phyloP scores from a whole-genome alignment of 768 basidiomycete species.

The Calvatia gigantea region DNA sequence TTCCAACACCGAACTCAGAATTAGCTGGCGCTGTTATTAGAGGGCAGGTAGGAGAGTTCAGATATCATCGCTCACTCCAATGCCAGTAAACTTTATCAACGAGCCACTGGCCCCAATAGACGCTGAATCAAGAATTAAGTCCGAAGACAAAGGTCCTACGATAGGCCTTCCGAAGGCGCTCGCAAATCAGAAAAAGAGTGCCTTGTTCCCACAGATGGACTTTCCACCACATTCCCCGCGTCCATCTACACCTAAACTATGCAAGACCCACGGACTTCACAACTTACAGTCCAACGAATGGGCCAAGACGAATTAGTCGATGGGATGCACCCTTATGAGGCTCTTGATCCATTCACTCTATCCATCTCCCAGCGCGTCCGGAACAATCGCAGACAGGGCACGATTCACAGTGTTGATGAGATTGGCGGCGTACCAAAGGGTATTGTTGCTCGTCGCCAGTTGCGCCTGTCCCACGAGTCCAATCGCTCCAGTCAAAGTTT shows the following conservation, averaged over 20 bases:
- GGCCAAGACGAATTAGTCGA: not conserved
- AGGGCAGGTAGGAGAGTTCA: no score
- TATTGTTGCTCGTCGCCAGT: not conserved
- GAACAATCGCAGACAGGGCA: conserved; percentile 1
- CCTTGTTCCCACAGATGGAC: not conserved
- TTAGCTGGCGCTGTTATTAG: no score
- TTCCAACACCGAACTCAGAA: no score
- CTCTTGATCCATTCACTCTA: not conserved
- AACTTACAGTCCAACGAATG: not conserved
- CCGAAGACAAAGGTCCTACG: no score
- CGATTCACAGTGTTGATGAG: conserved; percentile 4
- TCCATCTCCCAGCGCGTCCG: conserved; percentile 1
- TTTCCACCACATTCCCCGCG: not conserved
- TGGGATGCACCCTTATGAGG: conserved; percentile 1
- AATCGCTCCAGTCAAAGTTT: not conserved
- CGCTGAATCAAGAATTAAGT: no score
- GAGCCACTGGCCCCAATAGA: no score
- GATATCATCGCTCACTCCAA: no score
- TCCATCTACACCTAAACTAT: not conserved
- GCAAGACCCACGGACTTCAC: not conserved
- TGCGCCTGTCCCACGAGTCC: not conserved
- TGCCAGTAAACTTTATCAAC: no score
- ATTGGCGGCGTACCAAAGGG: not conserved
- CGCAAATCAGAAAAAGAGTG: no score
- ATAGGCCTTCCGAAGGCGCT: no score